phyloP scores from a whole-genome alignment of 805 yeast genomes.

The Candida maris region DNA sequence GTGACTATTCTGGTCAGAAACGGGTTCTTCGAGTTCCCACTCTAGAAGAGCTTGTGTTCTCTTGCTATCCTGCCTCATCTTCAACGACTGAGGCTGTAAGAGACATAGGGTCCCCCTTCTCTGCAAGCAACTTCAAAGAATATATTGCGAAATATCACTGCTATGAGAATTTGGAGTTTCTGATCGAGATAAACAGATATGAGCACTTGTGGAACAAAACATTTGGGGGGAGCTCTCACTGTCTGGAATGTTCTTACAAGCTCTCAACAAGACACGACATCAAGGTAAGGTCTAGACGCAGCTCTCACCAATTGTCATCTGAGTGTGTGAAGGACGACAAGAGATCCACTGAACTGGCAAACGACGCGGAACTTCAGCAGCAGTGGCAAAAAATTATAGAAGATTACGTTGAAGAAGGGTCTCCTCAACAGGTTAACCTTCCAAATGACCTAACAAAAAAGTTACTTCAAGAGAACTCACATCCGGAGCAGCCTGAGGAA shows the following conservation, averaged over 20 bases:
- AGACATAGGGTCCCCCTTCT: conserved; percentile 5
- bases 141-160: conserved; percentile 17
- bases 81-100: neutral
- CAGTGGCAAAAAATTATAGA: conserved; percentile 32
- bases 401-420: conserved; percentile 38
- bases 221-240: conserved; percentile 4
- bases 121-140: conserved; percentile 10
- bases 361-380: neutral
- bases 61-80: conserved; percentile 9
- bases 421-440: conserved; percentile 48
- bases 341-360: neutral
- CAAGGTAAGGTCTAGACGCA: neutral
- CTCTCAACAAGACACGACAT: neutral
- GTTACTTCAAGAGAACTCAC: conserved; percentile 24
- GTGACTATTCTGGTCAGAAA: neutral
- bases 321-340: neutral
- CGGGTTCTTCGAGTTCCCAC: neutral
- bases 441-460: conserved; percentile 36
- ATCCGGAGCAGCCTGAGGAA: conserved; percentile 1
- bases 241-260: conserved; percentile 9
- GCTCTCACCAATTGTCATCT: too few species aligned
- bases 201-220: conserved; percentile 17
- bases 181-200: conserved; percentile 18
- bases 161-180: conserved; percentile 20
- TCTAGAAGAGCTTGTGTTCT: conserved; percentile 14